These are phyloP conservation scores for Diophrys appendiculata DNA, from an alignment of 73 alveolate species.

Conservation along the genomic window DNA sequence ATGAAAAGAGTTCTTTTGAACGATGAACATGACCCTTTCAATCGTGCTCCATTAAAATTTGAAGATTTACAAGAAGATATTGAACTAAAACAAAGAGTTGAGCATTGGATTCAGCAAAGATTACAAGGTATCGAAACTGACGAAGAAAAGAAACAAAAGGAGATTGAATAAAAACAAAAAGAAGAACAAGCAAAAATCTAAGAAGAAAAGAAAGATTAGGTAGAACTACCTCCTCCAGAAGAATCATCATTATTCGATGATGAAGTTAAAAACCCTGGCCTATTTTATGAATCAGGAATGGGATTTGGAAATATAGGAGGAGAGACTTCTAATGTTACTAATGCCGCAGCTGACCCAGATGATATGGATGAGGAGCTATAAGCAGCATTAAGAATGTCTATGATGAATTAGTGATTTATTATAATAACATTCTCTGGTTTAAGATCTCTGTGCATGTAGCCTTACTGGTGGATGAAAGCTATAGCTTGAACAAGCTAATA, in stretches of 20 bases:
- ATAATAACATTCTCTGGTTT: no score
- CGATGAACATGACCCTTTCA: constrained; percentile 72
- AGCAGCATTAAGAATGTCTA: neutral
- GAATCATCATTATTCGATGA: neutral
- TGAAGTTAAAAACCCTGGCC: neutral
- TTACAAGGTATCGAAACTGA: constrained; percentile 43
- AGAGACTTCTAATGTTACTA: no score
- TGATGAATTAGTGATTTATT: neutral
- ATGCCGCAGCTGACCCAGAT: neutral
- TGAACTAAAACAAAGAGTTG: constrained; percentile 22
- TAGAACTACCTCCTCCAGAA: no score
- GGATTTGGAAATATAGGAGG: no score
- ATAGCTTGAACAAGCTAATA: no score
- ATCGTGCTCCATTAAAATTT: constrained; percentile 56
- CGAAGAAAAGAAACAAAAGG: constrained; percentile 36
- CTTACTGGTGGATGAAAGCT: no score
- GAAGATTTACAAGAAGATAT: constrained; percentile 34
- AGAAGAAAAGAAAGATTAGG: constrained; percentile 26
- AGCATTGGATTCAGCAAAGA: constrained; percentile 26
- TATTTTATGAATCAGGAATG: neutral
- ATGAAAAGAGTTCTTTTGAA: constrained; percentile 63
- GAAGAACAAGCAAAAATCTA: constrained; percentile 10
- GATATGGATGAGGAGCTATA: constrained; percentile 4
- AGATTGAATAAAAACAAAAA: neutral
- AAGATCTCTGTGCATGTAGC: no score